Conservation (phyloP, 1,139 yeast species). For the Barnettozyma hawaiiensis region DNA sequence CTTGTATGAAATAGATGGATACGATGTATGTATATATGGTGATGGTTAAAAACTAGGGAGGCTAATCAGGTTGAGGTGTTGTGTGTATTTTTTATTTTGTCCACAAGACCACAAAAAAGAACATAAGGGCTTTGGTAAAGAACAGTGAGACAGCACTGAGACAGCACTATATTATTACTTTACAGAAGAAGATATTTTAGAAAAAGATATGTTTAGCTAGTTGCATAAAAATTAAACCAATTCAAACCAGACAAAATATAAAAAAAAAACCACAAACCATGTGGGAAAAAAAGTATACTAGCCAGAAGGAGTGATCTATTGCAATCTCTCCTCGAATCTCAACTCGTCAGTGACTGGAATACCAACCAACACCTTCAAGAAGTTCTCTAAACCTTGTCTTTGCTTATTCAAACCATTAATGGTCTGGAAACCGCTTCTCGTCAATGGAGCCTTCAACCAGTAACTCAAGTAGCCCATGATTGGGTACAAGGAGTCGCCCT, state of each 20-base stretch:
- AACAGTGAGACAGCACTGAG: no score
- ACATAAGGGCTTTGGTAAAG: no score
- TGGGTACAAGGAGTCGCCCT: slow-evolving; percentile 56
- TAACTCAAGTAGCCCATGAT: slow-evolving; percentile 84
- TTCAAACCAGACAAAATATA: neutral
- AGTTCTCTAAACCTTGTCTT: slow-evolving; percentile 86
- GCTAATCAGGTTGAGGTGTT: no score
- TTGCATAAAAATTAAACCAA: no score
- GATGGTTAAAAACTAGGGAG: no score
- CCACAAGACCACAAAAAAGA: no score
- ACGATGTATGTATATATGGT: no score
- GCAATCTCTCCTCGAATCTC: slow-evolving; percentile 86
- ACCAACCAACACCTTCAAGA: slow-evolving; percentile 84
- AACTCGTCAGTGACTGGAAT: slow-evolving; percentile 86
- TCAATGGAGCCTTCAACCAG: slow-evolving; percentile 96
- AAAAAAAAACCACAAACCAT: slow-evolving; percentile 5
- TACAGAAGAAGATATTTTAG: no score
- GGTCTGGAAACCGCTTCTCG: slow-evolving; percentile 86
- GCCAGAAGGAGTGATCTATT: neutral
- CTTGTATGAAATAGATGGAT: neutral
- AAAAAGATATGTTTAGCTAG: no score
- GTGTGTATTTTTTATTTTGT: no score
- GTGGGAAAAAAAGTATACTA: slow-evolving; percentile 4
- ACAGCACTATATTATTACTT: no score
- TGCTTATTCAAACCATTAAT: slow-evolving; percentile 94